Conservation (phyloP, 176 grass and related monocot species). For the Ananas comosus region DNA sequence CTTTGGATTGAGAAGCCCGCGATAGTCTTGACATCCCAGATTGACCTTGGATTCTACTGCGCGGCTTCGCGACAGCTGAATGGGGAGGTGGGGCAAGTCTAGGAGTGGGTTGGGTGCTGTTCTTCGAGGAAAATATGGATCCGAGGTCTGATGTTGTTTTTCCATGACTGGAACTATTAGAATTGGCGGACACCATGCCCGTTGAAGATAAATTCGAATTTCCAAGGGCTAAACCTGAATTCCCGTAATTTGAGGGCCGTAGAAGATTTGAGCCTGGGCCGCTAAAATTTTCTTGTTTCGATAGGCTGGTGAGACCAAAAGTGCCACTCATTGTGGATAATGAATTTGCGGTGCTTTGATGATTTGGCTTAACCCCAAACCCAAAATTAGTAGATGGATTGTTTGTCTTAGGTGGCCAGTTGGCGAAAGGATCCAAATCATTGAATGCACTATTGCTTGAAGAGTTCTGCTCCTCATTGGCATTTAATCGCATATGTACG, state of each 20-base stretch:
- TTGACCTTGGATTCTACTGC: slow-evolving; percentile 82
- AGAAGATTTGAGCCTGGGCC: slow-evolving; percentile 35
- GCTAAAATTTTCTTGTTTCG: slow-evolving; percentile 25
- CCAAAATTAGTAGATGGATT: slow-evolving; percentile 26
- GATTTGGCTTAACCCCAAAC: slow-evolving; percentile 15
- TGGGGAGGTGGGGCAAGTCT: slow-evolving; percentile 77
- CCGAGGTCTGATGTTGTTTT: slow-evolving; percentile 43
- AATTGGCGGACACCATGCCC: slow-evolving; percentile 24
- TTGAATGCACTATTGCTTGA: slow-evolving; percentile 27
- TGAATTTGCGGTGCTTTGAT: slow-evolving; percentile 32
- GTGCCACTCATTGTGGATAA: slow-evolving; percentile 30
- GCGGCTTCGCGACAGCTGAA: slow-evolving; percentile 72
- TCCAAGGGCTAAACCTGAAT: slow-evolving; percentile 35
- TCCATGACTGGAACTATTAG: slow-evolving; percentile 24
- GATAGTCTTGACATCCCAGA: slow-evolving; percentile 57
- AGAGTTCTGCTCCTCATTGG: slow-evolving; percentile 44
- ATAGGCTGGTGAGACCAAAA: slow-evolving; percentile 29
- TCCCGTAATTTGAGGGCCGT: slow-evolving; percentile 35
- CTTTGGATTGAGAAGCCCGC: slow-evolving; percentile 39
- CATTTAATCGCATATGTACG: slow-evolving; percentile 22
- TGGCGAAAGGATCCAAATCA: slow-evolving; percentile 92
- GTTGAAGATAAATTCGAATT: slow-evolving; percentile 15
- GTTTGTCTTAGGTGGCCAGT: slow-evolving; percentile 76
- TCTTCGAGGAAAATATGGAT: slow-evolving; percentile 27
- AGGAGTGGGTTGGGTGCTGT: slow-evolving; percentile 33